phyloP scores from a whole-genome alignment of 73 alveolate genomes.

The Blepharisma stoltei region DNA sequence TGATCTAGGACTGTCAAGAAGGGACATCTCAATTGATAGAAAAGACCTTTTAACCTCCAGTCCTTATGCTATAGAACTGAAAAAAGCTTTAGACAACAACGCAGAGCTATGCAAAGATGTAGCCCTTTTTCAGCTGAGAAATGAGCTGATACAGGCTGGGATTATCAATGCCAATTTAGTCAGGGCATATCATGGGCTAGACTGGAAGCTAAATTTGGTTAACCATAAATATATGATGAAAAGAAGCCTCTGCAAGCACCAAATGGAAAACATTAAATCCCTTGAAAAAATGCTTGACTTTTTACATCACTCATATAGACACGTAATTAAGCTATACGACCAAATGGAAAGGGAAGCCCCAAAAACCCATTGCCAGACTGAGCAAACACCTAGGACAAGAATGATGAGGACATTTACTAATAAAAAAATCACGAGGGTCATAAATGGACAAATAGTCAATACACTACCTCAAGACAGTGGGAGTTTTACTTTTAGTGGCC shows the following conservation, averaged over 20 bases:
- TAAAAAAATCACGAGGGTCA: too few species aligned
- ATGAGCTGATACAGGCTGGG: conserved; percentile 11
- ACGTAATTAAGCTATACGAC: too few species aligned
- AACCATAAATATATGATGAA: conserved; percentile 18
- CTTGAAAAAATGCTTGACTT: conserved; percentile 6
- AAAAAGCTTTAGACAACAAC: conserved; percentile 2
- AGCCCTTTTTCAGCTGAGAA: background rate
- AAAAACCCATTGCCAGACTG: too few species aligned
- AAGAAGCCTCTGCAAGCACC: background rate
- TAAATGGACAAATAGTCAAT: too few species aligned
- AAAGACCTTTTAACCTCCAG: too few species aligned
- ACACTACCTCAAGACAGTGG: too few species aligned
- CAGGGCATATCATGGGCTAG: background rate
- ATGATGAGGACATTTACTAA: too few species aligned
- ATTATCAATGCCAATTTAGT: conserved; percentile 1
- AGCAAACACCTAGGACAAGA: too few species aligned
- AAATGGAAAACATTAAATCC: conserved; percentile 13
- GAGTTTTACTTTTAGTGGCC: too few species aligned
- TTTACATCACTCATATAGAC: background rate
- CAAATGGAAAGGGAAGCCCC: too few species aligned
- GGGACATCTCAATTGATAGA: too few species aligned
- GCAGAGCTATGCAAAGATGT: conserved; percentile 1
- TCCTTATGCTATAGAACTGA: conserved; percentile 5
- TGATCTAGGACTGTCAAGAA: too few species aligned
- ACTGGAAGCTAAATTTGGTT: conserved; percentile 4